A percentile compares a stretch with the other conserved stretches of the same genome.
Conservation (phyloP, 2,329 filamentous ascomycete genomes). For the Microdochium nivale region DNA sequence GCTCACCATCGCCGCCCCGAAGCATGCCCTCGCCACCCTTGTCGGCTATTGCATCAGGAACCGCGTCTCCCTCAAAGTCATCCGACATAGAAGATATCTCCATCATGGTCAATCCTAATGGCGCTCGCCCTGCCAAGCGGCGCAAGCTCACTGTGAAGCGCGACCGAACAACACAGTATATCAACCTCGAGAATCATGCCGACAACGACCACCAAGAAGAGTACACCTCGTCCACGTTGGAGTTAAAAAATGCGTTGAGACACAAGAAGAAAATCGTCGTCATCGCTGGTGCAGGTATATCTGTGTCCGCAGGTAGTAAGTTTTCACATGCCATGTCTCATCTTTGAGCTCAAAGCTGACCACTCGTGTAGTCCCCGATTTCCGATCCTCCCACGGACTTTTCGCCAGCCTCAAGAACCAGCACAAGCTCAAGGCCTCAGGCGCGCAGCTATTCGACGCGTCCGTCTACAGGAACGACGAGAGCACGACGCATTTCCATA, state of each 20-base stretch:
- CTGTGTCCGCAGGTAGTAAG: slow-evolving; percentile 86
- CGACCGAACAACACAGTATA: slow-evolving; percentile 65
- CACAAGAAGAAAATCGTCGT: slow-evolving; percentile 96
- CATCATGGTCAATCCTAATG: slow-evolving; percentile 39
- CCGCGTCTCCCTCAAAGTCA: slow-evolving; percentile 40
- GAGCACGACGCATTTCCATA: slow-evolving; percentile 85
- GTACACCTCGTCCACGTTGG: slow-evolving; percentile 63
- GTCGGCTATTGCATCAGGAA: slow-evolving; percentile 34
- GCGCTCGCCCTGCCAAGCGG: slow-evolving; percentile 66
- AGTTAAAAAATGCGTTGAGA: slow-evolving; percentile 41
- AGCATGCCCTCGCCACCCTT: slow-evolving; percentile 41
- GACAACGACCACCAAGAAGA: slow-evolving; percentile 45
- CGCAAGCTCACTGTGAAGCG: slow-evolving; percentile 53
- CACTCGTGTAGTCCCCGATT: slow-evolving; percentile 67
- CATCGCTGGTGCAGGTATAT: slow-evolving; percentile 93
- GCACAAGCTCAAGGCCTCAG: slow-evolving; percentile 86
- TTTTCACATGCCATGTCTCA: slow-evolving; percentile 18
- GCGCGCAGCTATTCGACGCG: slow-evolving; percentile 93
- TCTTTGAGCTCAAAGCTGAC: slow-evolving; percentile 11
- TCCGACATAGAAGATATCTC: slow-evolving; percentile 27
- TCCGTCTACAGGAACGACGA: slow-evolving; percentile 91
- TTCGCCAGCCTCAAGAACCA: slow-evolving; percentile 80
- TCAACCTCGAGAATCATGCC: slow-evolving; percentile 59
- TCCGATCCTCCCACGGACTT: slow-evolving; percentile 82
- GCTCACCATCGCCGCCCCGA: slow-evolving; percentile 41